Conservation (phyloP, 2,329 filamentous ascomycete species). For the Thermomyces lanuginosus region DNA sequence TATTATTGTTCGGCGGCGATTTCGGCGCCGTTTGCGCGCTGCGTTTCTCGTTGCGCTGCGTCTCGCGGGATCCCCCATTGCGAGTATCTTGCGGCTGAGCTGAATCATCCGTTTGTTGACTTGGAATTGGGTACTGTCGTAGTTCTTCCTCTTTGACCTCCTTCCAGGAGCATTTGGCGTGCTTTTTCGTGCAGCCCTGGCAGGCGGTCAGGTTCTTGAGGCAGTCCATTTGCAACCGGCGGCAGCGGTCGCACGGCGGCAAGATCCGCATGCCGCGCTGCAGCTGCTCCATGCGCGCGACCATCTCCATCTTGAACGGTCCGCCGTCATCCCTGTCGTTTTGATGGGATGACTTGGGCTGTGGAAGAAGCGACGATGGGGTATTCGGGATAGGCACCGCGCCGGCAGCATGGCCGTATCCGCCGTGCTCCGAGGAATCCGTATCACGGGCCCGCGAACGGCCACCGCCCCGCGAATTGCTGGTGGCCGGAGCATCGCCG, state of each 20-base stretch:
- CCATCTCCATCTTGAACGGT: slow-evolving; percentile 49
- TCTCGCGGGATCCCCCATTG: too few relatives aligned
- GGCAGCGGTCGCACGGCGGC: slow-evolving; percentile 74
- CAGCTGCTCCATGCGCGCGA: slow-evolving; percentile 58
- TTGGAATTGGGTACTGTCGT: slow-evolving; percentile 12
- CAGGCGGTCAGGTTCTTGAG: slow-evolving; percentile 77
- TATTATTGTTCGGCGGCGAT: too few relatives aligned
- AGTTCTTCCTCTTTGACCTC: slow-evolving; percentile 60
- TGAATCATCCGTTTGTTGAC: slow-evolving; percentile 7
- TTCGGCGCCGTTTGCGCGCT: too few relatives aligned
- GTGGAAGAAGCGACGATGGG: slow-evolving; percentile 36
- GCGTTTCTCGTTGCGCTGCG: too few relatives aligned
- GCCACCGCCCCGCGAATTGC: slow-evolving; percentile 14
- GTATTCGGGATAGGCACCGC: slow-evolving; percentile 40
- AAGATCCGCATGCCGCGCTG: slow-evolving; percentile 56
- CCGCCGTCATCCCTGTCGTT: slow-evolving; percentile 41
- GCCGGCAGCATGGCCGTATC: slow-evolving; percentile 26
- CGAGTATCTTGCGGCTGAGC: slow-evolving; percentile 6
- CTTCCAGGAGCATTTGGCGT: slow-evolving; percentile 76
- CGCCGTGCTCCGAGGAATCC: slow-evolving; percentile 21
- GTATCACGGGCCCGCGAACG: slow-evolving; percentile 18
- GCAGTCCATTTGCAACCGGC: slow-evolving; percentile 63
- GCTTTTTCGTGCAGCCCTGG: slow-evolving; percentile 75
- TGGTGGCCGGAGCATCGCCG: slow-evolving; percentile 13
- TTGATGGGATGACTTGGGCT: slow-evolving; percentile 27